Conservation (phyloP, 73 alveolate species). For the Tetrahymena malaccensis region DNA sequence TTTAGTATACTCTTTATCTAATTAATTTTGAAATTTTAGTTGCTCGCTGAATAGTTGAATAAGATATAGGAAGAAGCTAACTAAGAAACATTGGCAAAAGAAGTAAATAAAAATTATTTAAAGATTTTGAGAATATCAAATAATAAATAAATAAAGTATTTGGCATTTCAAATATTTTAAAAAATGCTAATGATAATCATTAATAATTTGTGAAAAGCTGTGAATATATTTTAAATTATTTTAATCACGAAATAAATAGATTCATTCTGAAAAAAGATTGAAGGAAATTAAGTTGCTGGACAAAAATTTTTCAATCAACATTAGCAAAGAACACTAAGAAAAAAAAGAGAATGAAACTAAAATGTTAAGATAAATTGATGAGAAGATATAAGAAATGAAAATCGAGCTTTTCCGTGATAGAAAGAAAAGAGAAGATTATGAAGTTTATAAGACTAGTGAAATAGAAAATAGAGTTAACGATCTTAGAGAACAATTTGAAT, state of each 20-base stretch:
- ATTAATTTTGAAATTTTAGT: background rate
- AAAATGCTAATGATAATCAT: too few species aligned
- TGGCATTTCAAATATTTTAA: too few species aligned
- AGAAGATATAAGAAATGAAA: background rate
- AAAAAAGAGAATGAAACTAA: background rate
- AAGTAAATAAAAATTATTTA: background rate
- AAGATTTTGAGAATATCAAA: background rate
- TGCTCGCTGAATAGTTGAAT: background rate
- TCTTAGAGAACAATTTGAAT: background rate
- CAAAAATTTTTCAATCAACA: background rate
- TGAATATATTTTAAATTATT: background rate
- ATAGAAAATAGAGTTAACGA: background rate
- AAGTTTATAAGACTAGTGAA: background rate
- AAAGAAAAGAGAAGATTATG: background rate
- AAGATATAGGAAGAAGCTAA: background rate
- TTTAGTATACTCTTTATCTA: background rate
- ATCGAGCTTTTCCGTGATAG: background rate
- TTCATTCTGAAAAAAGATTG: background rate
- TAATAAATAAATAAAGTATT: too few species aligned
- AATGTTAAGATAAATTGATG: background rate
- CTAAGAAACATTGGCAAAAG: background rate
- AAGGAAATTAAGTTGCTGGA: background rate
- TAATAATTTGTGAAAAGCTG: too few species aligned
- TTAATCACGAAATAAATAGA: background rate
- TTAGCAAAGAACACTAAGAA: background rate